These are phyloP conservation scores for Eucalyptus paniculata DNA, from an alignment of 345 rosid species.

Conservation along the genomic window DNA sequence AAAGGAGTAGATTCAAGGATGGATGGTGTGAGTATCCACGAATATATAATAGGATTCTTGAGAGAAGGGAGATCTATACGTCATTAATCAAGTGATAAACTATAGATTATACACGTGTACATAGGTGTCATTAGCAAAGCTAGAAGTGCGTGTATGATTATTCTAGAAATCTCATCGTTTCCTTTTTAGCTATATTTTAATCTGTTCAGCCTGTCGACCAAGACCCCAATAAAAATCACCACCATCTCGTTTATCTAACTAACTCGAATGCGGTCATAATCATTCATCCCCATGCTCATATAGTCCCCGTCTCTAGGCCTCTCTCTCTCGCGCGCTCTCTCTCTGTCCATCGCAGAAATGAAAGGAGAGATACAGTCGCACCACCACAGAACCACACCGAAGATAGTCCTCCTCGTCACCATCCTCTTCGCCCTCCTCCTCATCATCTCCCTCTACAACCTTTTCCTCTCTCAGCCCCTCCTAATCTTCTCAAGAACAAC, in stretches of 20 bases:
- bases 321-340: neutral
- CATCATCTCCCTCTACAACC: slow-evolving; percentile 22
- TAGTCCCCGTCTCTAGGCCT: neutral
- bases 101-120: neutral
- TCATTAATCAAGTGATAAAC: neutral
- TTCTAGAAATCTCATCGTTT: neutral
- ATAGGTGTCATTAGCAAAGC: neutral
- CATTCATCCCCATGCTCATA: neutral
- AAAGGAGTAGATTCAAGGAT: neutral
- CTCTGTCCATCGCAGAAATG: neutral
- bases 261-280: neutral
- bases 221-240: neutral
- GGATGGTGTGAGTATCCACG: neutral
- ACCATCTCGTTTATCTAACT: neutral
- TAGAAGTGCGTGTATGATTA: neutral
- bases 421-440: slow-evolving; percentile 6
- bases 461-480: slow-evolving; percentile 5
- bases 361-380: neutral
- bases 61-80: neutral
- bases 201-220: neutral
- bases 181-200: neutral
- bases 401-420: slow-evolving; percentile 2
- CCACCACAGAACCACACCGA: neutral
- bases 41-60: neutral
- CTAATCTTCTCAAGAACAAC: neutral